Conservation (phyloP, 352 stramenopile species). For the Pythium folliculosum region DNA sequence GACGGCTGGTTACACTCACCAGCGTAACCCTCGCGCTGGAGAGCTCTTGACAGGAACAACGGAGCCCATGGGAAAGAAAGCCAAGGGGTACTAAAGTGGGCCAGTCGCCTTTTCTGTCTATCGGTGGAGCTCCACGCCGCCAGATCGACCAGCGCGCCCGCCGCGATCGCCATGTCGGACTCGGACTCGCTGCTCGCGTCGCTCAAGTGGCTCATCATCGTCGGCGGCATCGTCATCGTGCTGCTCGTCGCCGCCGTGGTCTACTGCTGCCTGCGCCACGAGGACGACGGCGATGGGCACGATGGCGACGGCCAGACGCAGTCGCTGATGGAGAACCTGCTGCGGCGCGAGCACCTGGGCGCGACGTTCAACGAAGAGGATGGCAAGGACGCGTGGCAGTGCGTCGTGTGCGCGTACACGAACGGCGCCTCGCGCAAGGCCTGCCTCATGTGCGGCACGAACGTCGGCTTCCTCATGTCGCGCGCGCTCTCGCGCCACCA, state of each 20-base stretch:
- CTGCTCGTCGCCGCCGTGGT: conserved; percentile 35
- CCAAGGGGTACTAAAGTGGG: not conserved
- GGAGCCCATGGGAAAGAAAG: not conserved
- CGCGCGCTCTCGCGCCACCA: conserved; percentile 41
- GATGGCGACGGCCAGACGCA: conserved; percentile 8
- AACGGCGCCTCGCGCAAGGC: conserved; percentile 42
- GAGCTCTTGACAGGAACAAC: too few relatives aligned
- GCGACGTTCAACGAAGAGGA: conserved; percentile 54
- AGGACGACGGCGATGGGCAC: conserved; percentile 12
- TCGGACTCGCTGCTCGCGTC: conserved; percentile 18
- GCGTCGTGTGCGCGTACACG: conserved; percentile 66
- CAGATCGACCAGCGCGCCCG: too few relatives aligned
- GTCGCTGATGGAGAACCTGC: conserved; percentile 51
- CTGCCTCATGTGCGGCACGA: conserved; percentile 75
- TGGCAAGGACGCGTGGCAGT: conserved; percentile 61
- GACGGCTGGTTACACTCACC: not conserved
- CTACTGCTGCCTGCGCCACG: conserved; percentile 55
- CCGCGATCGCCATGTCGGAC: conserved; percentile 11
- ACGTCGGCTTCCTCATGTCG: conserved; percentile 32
- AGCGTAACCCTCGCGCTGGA: not conserved
- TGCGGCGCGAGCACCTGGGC: conserved; percentile 65
- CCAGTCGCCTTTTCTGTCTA: not conserved
- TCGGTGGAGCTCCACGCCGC: not conserved
- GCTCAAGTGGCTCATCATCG: conserved; percentile 29
- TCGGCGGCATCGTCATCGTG: conserved; percentile 18